Evolutionary conservation across 2,329 filamentous ascomycete genomes (phyloP).

Genomic region (Penicillium polonicum): DNA sequence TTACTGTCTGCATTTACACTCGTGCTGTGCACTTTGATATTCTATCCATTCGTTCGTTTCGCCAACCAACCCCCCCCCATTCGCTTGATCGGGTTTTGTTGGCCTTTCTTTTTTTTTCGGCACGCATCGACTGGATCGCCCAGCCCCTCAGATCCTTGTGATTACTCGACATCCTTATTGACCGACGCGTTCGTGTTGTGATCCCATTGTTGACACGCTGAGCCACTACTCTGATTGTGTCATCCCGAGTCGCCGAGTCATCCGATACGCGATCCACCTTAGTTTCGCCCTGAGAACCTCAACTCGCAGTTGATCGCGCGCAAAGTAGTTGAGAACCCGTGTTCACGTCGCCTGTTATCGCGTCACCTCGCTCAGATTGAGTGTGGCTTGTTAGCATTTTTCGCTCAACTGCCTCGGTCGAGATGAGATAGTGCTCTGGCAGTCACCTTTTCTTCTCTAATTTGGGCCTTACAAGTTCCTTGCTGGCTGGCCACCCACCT

Average conservation of each 20-base stretch:
- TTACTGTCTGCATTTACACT: neutral
- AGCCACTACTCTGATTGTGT: neutral
- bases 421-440: conserved; percentile 41
- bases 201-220: neutral
- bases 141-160: neutral
- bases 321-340: neutral
- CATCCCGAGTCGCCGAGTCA: neutral
- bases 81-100: conserved; percentile 1
- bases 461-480: conserved; percentile 14
- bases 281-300: neutral
- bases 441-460: conserved; percentile 29
- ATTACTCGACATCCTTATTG: conserved; percentile 2
- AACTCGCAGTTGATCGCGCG: neutral
- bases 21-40: conserved; percentile 26
- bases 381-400: conserved; percentile 3
- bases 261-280: neutral
- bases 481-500: conserved; percentile 29
- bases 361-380: neutral
- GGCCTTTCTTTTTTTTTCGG: neutral
- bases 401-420: conserved; percentile 4
- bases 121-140: conserved; percentile 7
- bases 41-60: conserved; percentile 5
- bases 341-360: neutral
- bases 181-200: neutral
- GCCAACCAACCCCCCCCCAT: conserved; percentile 3